Percentiles rank a stretch among this genome's conserved stretches.
Conservation (phyloP, 2,329 filamentous ascomycete species). For the Hymenoscyphus linearis region DNA sequence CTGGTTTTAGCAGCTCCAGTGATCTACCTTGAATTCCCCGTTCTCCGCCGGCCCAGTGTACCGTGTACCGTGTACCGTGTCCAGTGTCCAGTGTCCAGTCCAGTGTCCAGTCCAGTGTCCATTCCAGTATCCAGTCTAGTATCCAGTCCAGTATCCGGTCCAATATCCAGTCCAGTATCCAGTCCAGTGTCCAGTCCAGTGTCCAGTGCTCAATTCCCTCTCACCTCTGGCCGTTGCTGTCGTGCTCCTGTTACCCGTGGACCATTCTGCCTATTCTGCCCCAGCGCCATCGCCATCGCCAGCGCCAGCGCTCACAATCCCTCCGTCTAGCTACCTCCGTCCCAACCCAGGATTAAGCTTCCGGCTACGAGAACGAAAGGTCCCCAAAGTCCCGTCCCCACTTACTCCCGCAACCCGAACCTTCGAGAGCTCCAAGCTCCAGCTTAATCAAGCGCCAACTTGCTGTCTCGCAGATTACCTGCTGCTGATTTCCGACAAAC, state of each 20-base stretch:
- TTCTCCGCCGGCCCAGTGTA: background rate
- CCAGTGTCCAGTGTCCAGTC: too few species aligned
- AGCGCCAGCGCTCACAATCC: too few species aligned
- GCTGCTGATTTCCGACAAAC: background rate
- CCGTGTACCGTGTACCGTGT: too few species aligned
- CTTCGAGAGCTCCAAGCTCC: background rate
- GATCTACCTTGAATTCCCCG: background rate
- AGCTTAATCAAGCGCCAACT: background rate
- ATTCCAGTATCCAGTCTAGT: too few species aligned
- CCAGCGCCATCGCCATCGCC: too few species aligned
- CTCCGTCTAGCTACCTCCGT: background rate
- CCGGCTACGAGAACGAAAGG: background rate
- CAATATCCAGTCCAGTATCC: too few species aligned
- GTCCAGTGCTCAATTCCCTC: background rate
- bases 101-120: too few species aligned
- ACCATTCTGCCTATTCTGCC: background rate
- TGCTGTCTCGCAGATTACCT: background rate
- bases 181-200: background rate
- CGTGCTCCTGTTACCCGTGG: background rate
- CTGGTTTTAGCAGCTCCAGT: background rate
- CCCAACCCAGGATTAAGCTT: conserved; percentile 8
- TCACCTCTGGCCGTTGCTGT: too few species aligned
- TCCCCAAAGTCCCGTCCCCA: background rate
- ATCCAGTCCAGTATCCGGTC: too few species aligned
- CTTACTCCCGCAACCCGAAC: background rate